A percentile compares a stretch with the other conserved stretches of the same genome.
phyloP scores from a whole-genome alignment of 176 grass and related monocot genomes.

The Eleusine coracana region DNA sequence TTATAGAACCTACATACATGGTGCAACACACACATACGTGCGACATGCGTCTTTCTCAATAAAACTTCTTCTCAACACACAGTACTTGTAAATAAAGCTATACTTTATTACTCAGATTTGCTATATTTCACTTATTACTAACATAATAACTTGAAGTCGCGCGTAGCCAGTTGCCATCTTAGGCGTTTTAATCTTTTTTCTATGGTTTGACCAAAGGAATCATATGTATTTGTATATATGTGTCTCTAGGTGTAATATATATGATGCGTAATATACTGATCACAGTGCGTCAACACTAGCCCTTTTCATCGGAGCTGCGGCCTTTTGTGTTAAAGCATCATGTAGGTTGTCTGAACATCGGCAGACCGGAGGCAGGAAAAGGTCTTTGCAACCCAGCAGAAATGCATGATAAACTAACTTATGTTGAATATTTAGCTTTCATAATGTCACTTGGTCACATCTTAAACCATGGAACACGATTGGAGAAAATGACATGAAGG shows the following conservation, averaged over 20 bases:
- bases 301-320: neutral
- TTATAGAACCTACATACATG: neutral
- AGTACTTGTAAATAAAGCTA: neutral
- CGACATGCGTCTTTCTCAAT: neutral
- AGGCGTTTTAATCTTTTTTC: neutral
- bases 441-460: conserved; percentile 7
- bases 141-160: neutral
- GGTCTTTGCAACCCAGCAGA: neutral
- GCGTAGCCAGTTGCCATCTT: neutral
- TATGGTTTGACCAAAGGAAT: conserved; percentile 6
- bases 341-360: conserved; percentile 8
- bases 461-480: conserved; percentile 7
- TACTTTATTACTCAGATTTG: neutral
- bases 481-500: conserved; percentile 17
- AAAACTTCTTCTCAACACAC: neutral
- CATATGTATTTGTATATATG: too few relatives aligned
- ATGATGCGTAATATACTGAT: neutral
- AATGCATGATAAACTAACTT: neutral
- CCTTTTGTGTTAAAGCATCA: too few relatives aligned
- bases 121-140: too few relatives aligned
- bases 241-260: too few relatives aligned
- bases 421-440: too few relatives aligned
- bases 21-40: conserved; percentile 7
- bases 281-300: neutral
- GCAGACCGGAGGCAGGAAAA: conserved; percentile 4